phyloP scores from a whole-genome alignment of 345 rosid species.

The Boechera divaricarpa region DNA sequence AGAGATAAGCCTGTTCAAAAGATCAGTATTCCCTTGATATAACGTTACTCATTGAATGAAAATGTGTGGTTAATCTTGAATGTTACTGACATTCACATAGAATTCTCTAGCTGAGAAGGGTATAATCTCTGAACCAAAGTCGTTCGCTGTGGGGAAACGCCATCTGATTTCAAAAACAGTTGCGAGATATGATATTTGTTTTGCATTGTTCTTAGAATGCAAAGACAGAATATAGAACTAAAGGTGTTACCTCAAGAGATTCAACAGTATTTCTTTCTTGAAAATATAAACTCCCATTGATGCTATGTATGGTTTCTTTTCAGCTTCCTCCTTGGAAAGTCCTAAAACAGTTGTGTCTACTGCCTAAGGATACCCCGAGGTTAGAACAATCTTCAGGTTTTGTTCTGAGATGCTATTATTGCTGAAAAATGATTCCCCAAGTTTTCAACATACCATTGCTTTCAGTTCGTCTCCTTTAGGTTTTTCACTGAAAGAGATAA shows the following conservation, averaged over 20 bases:
- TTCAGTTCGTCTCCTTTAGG: conserved; percentile 82
- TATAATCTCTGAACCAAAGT: conserved; percentile 94
- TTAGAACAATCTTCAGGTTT: conserved; percentile 25
- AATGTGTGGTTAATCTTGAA: conserved; percentile 27
- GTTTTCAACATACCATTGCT: conserved; percentile 65
- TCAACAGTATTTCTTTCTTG: conserved; percentile 93
- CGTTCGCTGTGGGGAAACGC: conserved; percentile 99
- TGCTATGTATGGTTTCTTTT: conserved; percentile 90
- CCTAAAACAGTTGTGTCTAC: conserved; percentile 90
- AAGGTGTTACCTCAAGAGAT: conserved; percentile 76
- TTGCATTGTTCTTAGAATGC: background rate
- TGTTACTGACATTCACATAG: conserved; percentile 61
- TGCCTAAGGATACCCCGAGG: conserved; percentile 54
- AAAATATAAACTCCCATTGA: conserved; percentile 97
- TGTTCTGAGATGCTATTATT: background rate
- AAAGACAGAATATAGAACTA: conserved; percentile 1
- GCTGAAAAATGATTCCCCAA: background rate
- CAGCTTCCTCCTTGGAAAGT: conserved; percentile 78
- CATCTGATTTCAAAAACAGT: conserved; percentile 58
- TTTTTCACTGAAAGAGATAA: conserved; percentile 88
- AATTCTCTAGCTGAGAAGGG: conserved; percentile 90
- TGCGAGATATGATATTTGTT: conserved; percentile 18
- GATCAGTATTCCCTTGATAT: conserved; percentile 14
- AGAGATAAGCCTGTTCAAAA: conserved; percentile 81
- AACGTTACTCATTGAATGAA: background rate